phyloP scores from a whole-genome alignment of 129 eudicot genomes.

The Flaveria robusta region DNA sequence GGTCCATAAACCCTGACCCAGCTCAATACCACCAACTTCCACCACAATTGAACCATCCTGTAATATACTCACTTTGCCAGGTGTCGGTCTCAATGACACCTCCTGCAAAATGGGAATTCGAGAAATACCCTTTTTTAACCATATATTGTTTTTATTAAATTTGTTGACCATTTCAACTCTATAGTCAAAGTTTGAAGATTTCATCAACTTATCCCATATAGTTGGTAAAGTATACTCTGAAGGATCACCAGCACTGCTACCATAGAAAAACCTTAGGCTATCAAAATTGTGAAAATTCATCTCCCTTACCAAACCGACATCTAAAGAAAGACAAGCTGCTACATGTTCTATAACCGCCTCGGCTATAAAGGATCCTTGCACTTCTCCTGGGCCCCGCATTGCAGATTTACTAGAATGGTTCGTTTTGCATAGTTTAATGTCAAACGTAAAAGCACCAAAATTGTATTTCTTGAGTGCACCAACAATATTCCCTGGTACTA shows the following conservation, averaged over 20 bases:
- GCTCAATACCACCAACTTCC: slow-evolving; percentile 92
- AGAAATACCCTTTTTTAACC: slow-evolving; percentile 82
- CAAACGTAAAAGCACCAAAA: slow-evolving; percentile 83
- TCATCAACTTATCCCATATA: slow-evolving; percentile 64
- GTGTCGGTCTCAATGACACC: slow-evolving; percentile 55
- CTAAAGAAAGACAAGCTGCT: slow-evolving; percentile 58
- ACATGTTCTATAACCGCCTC: slow-evolving; percentile 82
- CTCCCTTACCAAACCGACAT: slow-evolving; percentile 64
- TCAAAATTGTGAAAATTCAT: slow-evolving; percentile 68
- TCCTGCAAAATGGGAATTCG: slow-evolving; percentile 72
- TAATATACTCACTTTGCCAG: slow-evolving; percentile 84
- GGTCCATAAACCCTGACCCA: slow-evolving; percentile 95
- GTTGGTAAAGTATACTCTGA: slow-evolving; percentile 71
- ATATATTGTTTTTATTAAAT: slow-evolving; percentile 51
- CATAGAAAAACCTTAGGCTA: slow-evolving; percentile 56
- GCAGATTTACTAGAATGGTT: slow-evolving; percentile 79
- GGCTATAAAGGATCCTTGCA: slow-evolving; percentile 79
- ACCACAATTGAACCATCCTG: slow-evolving; percentile 77
- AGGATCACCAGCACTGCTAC: slow-evolving; percentile 50
- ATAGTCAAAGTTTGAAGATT: slow-evolving; percentile 45
- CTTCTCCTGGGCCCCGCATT: slow-evolving; percentile 95
- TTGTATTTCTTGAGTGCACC: slow-evolving; percentile 70
- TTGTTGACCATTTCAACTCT: slow-evolving; percentile 44
- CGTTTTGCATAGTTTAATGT: slow-evolving; percentile 79
- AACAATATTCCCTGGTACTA: slow-evolving; percentile 52